Evolutionary conservation across 768 basidiomycete species (phyloP).

Genomic region (Trametopsis cervina): DNA sequence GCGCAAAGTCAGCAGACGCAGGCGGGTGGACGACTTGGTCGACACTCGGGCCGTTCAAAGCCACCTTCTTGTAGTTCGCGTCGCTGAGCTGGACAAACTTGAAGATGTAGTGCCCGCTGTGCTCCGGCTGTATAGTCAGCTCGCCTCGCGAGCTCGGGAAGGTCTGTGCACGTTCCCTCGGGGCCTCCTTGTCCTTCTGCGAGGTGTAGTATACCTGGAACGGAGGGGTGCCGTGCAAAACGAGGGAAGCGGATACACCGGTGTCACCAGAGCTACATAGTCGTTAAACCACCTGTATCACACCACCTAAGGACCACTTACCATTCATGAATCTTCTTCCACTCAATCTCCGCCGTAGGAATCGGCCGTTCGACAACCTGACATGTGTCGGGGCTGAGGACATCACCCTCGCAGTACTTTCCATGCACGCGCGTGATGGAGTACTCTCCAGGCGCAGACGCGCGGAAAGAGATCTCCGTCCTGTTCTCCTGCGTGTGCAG

Average conservation of each 20-base stretch:
- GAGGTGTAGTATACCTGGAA: constrained; percentile 78
- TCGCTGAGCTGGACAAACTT: constrained; percentile 77
- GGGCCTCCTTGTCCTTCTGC: constrained; percentile 61
- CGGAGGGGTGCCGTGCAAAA: constrained; percentile 84
- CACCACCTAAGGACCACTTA: constrained; percentile 25
- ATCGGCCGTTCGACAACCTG: constrained; percentile 66
- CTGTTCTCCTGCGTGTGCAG: constrained; percentile 41
- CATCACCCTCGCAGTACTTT: constrained; percentile 75
- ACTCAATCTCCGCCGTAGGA: constrained; percentile 81
- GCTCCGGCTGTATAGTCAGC: constrained; percentile 78
- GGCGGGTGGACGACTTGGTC: constrained; percentile 88
- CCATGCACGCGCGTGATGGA: constrained; percentile 64
- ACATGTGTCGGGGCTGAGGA: constrained; percentile 78
- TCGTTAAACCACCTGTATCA: neutral
- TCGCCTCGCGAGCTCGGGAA: constrained; percentile 72
- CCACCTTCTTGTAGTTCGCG: constrained; percentile 71
- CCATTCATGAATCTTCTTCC: constrained; percentile 91
- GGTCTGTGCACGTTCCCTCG: constrained; percentile 50
- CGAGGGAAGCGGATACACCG: constrained; percentile 80
- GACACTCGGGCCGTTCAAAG: constrained; percentile 69
- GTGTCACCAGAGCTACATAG: constrained; percentile 74
- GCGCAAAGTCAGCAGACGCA: constrained; percentile 70
- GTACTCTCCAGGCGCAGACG: constrained; percentile 70
- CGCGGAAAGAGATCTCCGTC: constrained; percentile 41
- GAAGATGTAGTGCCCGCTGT: constrained; percentile 86